phyloP scores from a whole-genome alignment of 192 early-diverging fungal genomes.

The Gorgonomyces haynaldii region DNA sequence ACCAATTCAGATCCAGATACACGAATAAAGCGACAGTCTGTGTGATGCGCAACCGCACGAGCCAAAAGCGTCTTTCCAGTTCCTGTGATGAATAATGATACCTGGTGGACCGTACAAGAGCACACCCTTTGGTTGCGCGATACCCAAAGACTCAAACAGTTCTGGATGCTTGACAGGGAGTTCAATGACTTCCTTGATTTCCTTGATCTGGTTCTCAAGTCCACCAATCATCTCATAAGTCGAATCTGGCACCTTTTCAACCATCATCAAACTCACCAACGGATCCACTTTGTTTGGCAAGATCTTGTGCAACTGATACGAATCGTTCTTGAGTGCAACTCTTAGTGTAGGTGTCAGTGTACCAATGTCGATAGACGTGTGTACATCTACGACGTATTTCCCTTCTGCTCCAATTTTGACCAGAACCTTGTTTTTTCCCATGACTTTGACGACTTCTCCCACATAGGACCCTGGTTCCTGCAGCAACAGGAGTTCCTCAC shows the following conservation, averaged over 20 bases:
- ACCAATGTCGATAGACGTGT: conserved; percentile 79
- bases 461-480: conserved; percentile 95
- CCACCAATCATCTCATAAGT: conserved; percentile 99
- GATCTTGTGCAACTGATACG: conserved; percentile 88
- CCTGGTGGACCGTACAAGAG: conserved; percentile 78
- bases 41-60: conserved; percentile 91
- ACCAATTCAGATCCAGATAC: conserved; percentile 90
- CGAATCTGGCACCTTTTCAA: conserved; percentile 98
- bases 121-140: conserved; percentile 96
- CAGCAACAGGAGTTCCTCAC: conserved; percentile 91
- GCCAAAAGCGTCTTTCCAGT: conserved; percentile 96
- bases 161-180: conserved; percentile 99
- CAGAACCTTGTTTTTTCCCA: conserved; percentile 87
- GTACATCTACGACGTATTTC: conserved; percentile 95
- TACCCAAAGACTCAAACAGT: conserved; percentile 93
- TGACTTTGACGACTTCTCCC: conserved; percentile 95
- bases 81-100: conserved; percentile 24
- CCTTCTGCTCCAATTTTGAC: conserved; percentile 85
- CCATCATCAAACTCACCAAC: conserved; percentile 99
- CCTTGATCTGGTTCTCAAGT: conserved; percentile 98
- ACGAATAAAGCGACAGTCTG: conserved; percentile 87
- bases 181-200: conserved; percentile 99
- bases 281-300: conserved; percentile 97
- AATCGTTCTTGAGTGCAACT: conserved; percentile 81
- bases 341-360: conserved; percentile 85